These are phyloP conservation scores for Gymnopus androsaceus DNA, from an alignment of 1,284 basidiomycete species.

Conservation along the genomic window DNA sequence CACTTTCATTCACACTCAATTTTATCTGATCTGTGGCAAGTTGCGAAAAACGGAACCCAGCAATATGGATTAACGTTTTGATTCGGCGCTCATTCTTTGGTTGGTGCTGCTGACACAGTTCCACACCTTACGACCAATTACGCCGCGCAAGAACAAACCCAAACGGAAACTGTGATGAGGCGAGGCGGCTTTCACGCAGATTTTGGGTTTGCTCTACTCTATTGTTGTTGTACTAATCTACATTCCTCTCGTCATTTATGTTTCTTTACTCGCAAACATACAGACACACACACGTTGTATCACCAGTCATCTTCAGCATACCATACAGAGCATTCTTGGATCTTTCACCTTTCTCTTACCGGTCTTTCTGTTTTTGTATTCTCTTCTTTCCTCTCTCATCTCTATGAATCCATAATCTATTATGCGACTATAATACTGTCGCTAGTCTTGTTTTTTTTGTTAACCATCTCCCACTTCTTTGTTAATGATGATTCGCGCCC, in stretches of 20 bases:
- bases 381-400: too few species aligned
- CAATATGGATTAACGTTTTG: background rate
- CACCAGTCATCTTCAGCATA: conserved; percentile 33
- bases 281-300: conserved; percentile 33
- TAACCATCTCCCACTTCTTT: too few species aligned
- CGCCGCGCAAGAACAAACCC: too few species aligned
- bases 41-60: background rate
- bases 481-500: too few species aligned
- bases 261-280: conserved; percentile 39
- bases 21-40: background rate
- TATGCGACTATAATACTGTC: too few species aligned
- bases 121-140: background rate
- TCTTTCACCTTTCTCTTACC: too few species aligned
- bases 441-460: too few species aligned
- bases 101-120: background rate
- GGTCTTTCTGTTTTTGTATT: too few species aligned
- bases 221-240: conserved; percentile 9
- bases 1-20: background rate
- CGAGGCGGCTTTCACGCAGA: too few species aligned
- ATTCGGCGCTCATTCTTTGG: background rate
- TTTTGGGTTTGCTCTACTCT: conserved; percentile 7
- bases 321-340: conserved; percentile 25
- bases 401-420: too few species aligned
- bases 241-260: conserved; percentile 12
- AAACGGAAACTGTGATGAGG: too few species aligned